These are phyloP conservation scores for Turritis glabra DNA, from an alignment of 345 rosid genomes.

Conservation along the genomic window DNA sequence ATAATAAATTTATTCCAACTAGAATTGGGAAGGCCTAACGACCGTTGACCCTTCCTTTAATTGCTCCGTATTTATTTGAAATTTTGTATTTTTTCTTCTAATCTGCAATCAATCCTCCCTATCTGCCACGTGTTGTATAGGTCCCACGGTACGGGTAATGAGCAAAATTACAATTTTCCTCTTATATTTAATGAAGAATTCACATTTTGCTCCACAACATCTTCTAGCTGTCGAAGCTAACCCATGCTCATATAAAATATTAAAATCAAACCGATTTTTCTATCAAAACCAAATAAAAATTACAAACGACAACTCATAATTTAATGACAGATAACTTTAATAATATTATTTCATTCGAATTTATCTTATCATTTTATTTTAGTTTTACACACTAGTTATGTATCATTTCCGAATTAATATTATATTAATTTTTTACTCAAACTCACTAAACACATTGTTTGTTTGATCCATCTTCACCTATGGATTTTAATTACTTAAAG, in stretches of 20 bases:
- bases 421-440: background rate
- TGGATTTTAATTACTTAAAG: no score
- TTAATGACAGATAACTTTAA: no score
- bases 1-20: background rate
- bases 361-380: background rate
- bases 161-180: background rate
- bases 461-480: background rate
- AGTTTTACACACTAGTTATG: background rate
- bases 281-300: background rate
- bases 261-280: background rate
- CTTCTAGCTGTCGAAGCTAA: background rate
- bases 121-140: constrained; percentile 12
- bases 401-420: background rate
- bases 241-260: background rate
- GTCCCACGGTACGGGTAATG: background rate
- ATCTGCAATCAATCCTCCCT: background rate
- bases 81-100: background rate
- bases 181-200: background rate
- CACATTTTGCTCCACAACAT: background rate
- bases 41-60: constrained; percentile 28
- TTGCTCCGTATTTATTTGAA: constrained; percentile 32
- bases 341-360: no score
- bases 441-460: background rate
- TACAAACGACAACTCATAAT: no score
- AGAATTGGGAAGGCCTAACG: constrained; percentile 4